Evolutionary conservation across 331 rosid genomes (phyloP).

Genomic region (Quercus tomentella): DNA sequence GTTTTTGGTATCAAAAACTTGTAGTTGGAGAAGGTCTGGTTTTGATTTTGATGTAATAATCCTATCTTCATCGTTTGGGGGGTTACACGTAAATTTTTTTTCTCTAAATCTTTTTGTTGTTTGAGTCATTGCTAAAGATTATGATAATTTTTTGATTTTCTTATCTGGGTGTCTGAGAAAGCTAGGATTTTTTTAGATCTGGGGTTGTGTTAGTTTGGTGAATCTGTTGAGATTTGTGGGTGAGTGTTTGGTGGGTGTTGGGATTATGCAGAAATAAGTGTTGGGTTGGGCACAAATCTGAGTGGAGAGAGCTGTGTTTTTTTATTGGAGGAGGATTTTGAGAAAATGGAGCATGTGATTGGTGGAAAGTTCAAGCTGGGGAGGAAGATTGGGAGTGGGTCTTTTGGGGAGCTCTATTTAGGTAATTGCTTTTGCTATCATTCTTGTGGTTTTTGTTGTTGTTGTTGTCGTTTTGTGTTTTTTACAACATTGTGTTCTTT

Average conservation of each 20-base stretch:
- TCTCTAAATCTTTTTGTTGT: neutral
- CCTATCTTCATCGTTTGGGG: conserved; percentile 35
- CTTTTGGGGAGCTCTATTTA: conserved; percentile 97
- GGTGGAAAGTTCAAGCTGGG: conserved; percentile 92
- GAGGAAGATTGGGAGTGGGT: conserved; percentile 99
- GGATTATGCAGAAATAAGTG: conserved; percentile 34
- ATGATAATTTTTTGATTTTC: conserved; percentile 24
- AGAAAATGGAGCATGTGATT: conserved; percentile 87
- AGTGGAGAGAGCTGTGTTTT: conserved; percentile 12
- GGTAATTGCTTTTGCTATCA: conserved; percentile 31
- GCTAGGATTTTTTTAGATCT: conserved; percentile 5
- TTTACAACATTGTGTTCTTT: conserved; percentile 14
- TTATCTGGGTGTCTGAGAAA: conserved; percentile 28
- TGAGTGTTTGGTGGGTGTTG: conserved; percentile 18
- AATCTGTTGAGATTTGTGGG: conserved; percentile 29
- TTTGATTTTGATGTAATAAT: conserved; percentile 19
- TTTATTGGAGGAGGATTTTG: conserved; percentile 26
- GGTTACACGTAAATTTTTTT: conserved; percentile 13
- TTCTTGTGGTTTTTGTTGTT: neutral
- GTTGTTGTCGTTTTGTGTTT: neutral
- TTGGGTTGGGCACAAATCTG: conserved; percentile 42
- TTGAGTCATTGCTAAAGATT: conserved; percentile 22
- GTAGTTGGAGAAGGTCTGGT: conserved; percentile 21
- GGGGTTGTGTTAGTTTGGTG: conserved; percentile 21
- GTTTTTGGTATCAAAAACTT: conserved; percentile 15